A percentile compares a stretch with the other conserved stretches of the same genome.
Evolutionary conservation across 805 yeast genomes (phyloP).

Genomic region (Wilhelminamyces savonicus): DNA sequence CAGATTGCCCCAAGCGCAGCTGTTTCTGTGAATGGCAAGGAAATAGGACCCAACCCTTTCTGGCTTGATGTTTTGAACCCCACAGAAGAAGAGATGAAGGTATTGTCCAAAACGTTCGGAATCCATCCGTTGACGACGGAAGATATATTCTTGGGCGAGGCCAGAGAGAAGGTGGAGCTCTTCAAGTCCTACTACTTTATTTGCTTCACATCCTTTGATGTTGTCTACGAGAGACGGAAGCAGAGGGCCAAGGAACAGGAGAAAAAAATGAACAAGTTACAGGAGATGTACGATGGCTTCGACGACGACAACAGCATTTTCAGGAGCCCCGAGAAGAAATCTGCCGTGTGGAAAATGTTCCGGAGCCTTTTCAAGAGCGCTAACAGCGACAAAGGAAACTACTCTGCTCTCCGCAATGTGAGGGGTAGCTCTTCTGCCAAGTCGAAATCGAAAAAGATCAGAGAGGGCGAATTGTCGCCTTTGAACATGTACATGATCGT

Average conservation of each 20-base stretch:
- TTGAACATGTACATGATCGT: constrained; percentile 90
- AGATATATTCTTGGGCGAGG: constrained; percentile 88
- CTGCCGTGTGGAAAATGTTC: constrained; percentile 10
- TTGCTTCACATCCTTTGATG: constrained; percentile 62
- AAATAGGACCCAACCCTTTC: constrained; percentile 23
- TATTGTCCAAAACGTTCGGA: constrained; percentile 81
- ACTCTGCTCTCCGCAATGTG: too few species aligned
- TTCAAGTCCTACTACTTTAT: constrained; percentile 88
- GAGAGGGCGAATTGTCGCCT: constrained; percentile 68
- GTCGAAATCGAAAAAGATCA: constrained; percentile 23
- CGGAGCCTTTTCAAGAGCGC: constrained; percentile 4
- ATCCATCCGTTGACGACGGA: constrained; percentile 96
- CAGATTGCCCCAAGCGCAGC: constrained; percentile 1
- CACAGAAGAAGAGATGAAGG: constrained; percentile 95
- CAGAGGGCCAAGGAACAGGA: constrained; percentile 44
- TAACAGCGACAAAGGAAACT: neutral
- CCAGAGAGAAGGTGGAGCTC: constrained; percentile 91
- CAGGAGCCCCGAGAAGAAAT: constrained; percentile 10
- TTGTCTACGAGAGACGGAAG: constrained; percentile 65
- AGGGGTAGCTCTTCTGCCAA: constrained; percentile 14
- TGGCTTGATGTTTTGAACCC: constrained; percentile 94
- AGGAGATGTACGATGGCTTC: constrained; percentile 24
- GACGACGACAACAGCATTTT: constrained; percentile 12
- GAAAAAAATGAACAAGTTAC: constrained; percentile 28
- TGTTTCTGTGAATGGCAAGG: constrained; percentile 7